Conservation (phyloP, 2,329 filamentous ascomycete genomes). For the Septoria petroselini region DNA sequence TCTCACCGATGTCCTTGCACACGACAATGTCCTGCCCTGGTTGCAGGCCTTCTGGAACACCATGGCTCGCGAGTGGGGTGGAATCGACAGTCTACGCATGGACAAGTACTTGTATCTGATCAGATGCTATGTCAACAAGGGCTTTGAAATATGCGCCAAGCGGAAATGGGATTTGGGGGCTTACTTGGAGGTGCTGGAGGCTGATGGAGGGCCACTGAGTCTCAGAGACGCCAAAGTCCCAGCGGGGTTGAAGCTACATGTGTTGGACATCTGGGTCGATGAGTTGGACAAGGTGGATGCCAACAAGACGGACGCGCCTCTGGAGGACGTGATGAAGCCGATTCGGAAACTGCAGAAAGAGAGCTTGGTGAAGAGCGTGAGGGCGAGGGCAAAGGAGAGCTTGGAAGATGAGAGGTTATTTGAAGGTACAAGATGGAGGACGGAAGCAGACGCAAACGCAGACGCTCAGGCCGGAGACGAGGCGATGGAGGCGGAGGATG, state of each 20-base stretch:
- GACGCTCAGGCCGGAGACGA: slow-evolving; percentile 45
- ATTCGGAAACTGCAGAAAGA: slow-evolving; percentile 56
- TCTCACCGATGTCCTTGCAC: slow-evolving; percentile 58
- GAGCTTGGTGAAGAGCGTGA: slow-evolving; percentile 67
- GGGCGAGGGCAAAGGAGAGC: slow-evolving; percentile 65
- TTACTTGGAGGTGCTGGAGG: slow-evolving; percentile 49
- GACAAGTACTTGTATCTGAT: slow-evolving; percentile 92
- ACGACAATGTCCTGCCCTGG: slow-evolving; percentile 42
- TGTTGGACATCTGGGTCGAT: slow-evolving; percentile 87
- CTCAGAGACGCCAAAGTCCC: slow-evolving; percentile 59
- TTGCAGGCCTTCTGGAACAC: slow-evolving; percentile 52
- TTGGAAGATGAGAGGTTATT: slow-evolving; percentile 73
- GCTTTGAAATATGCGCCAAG: slow-evolving; percentile 53
- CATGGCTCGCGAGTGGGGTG: slow-evolving; percentile 51
- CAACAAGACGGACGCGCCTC: slow-evolving; percentile 35
- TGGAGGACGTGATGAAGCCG: slow-evolving; percentile 54
- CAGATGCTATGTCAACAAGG: slow-evolving; percentile 71
- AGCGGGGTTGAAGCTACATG: slow-evolving; percentile 80
- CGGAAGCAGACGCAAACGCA: slow-evolving; percentile 49
- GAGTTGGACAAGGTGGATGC: slow-evolving; percentile 71
- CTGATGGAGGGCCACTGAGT: slow-evolving; percentile 44
- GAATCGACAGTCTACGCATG: slow-evolving; percentile 57
- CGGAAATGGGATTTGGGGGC: slow-evolving; percentile 34
- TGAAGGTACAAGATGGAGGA: slow-evolving; percentile 42
- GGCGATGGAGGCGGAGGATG: slow-evolving; percentile 37